These are phyloP conservation scores for Pseudonitzschia multiseries DNA, from an alignment of 108 stramenopile species.

Conservation along the genomic window DNA sequence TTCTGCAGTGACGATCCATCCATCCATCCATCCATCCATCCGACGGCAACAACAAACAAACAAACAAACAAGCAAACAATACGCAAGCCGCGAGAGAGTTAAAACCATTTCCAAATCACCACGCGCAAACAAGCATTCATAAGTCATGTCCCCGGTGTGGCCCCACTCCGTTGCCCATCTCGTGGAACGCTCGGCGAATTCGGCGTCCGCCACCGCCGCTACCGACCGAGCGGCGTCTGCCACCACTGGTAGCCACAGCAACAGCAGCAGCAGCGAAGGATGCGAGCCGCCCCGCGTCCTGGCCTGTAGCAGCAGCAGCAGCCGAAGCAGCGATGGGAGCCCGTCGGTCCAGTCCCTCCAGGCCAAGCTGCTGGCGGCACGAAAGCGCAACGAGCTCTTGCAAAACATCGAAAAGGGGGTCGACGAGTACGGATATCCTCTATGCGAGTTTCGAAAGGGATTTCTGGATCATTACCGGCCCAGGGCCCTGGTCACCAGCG, in stretches of 20 bases:
- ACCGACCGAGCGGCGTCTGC: not conserved
- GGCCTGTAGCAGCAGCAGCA: not conserved
- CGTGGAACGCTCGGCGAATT: not conserved
- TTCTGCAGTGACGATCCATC: too few relatives aligned
- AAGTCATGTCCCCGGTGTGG: not conserved
- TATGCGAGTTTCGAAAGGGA: slow-evolving; percentile 32
- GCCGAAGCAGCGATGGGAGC: not conserved
- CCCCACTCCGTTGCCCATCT: not conserved
- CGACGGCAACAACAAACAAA: too few relatives aligned
- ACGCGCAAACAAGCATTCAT: not conserved
- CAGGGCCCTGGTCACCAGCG: slow-evolving; percentile 28
- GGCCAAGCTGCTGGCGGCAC: slow-evolving; percentile 2
- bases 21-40: too few relatives aligned
- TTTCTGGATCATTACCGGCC: slow-evolving; percentile 46
- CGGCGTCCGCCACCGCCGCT: not conserved
- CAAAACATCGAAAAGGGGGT: not conserved
- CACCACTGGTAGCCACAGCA: not conserved
- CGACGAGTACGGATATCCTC: not conserved
- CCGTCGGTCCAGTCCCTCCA: slow-evolving; percentile 8
- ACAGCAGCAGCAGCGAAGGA: not conserved
- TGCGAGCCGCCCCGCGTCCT: not conserved
- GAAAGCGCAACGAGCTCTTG: slow-evolving; percentile 1
- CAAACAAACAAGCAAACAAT: too few relatives aligned
- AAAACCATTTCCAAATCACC: not conserved
- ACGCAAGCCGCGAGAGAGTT: too few relatives aligned